A percentile compares a stretch with the other conserved stretches of the same genome.
These are phyloP conservation scores for Aciculosporium take DNA, from an alignment of 2,329 filamentous ascomycete species.

Conservation along the genomic window DNA sequence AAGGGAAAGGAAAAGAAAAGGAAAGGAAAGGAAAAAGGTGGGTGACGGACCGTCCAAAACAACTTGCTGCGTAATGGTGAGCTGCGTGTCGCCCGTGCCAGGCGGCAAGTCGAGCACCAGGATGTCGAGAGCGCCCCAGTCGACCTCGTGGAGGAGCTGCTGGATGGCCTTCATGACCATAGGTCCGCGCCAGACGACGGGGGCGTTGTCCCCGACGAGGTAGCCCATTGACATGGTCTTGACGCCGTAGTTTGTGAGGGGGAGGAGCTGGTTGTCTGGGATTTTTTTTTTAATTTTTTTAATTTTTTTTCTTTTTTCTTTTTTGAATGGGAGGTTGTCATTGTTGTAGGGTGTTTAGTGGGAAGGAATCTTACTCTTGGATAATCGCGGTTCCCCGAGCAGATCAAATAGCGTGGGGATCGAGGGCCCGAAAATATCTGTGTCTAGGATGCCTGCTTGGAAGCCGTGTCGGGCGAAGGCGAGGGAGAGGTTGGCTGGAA, in stretches of 20 bases:
- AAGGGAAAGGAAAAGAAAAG: background rate
- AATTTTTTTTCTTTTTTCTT: too few relatives aligned
- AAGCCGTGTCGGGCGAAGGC: conserved; percentile 72
- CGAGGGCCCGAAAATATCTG: conserved; percentile 92
- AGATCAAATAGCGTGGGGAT: conserved; percentile 83
- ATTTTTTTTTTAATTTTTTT: background rate
- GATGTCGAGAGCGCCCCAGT: conserved; percentile 81
- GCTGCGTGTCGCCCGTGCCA: conserved; percentile 86
- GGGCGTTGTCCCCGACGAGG: conserved; percentile 62
- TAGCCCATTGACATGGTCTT: conserved; percentile 99
- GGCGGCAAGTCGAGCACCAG: conserved; percentile 85
- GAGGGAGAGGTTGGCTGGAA: conserved; percentile 67
- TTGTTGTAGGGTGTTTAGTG: too few relatives aligned
- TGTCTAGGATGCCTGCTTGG: conserved; percentile 77
- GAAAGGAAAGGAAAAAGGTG: background rate
- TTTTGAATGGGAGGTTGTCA: background rate
- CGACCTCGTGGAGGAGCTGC: conserved; percentile 86
- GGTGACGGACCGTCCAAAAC: conserved; percentile 57
- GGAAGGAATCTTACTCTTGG: conserved; percentile 51
- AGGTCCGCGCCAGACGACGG: conserved; percentile 86
- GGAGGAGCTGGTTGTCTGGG: conserved; percentile 64
- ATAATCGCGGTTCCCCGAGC: conserved; percentile 62
- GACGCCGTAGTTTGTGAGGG: conserved; percentile 84
- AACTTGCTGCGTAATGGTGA: conserved; percentile 93
- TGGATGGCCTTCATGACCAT: conserved; percentile 98